Conservation (phyloP, 164 flowering plant genomes). For the Paratinospora sagittata region DNA sequence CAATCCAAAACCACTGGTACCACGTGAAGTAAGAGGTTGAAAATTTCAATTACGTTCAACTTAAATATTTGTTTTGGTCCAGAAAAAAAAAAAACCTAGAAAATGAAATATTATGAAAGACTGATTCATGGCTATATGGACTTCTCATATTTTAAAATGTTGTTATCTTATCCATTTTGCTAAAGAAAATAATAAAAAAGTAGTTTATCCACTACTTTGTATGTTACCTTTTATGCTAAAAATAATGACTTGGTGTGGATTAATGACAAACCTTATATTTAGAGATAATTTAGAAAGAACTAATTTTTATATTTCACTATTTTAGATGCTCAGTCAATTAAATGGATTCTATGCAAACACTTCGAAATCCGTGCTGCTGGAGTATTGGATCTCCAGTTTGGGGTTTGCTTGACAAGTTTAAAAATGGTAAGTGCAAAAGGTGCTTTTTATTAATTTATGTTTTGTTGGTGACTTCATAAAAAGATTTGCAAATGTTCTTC, state of each 20-base stretch:
- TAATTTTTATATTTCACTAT: slow-evolving; percentile 3
- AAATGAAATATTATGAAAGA: too few species aligned
- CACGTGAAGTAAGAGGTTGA: too few species aligned
- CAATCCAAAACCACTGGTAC: too few species aligned
- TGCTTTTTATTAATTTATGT: background rate
- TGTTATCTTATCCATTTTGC: too few species aligned
- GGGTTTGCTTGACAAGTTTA: slow-evolving; percentile 40
- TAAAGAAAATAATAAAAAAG: too few species aligned
- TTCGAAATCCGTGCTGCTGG: slow-evolving; percentile 38
- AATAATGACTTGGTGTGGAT: background rate
- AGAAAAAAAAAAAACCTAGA: too few species aligned
- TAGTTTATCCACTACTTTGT: too few species aligned
- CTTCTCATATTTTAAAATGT: too few species aligned
- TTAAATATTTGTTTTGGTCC: too few species aligned
- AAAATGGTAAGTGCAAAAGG: slow-evolving; percentile 57
- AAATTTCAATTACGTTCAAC: too few species aligned
- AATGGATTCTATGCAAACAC: slow-evolving; percentile 64
- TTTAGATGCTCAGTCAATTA: slow-evolving; percentile 44
- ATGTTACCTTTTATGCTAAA: background rate
- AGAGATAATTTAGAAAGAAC: background rate
- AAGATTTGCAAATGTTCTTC: background rate
- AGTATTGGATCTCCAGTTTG: slow-evolving; percentile 73
- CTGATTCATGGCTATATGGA: too few species aligned
- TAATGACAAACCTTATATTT: background rate
- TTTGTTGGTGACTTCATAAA: background rate